phyloP scores from a whole-genome alignment of 2,329 filamentous ascomycete species.

The Fusarium tuaranense region DNA sequence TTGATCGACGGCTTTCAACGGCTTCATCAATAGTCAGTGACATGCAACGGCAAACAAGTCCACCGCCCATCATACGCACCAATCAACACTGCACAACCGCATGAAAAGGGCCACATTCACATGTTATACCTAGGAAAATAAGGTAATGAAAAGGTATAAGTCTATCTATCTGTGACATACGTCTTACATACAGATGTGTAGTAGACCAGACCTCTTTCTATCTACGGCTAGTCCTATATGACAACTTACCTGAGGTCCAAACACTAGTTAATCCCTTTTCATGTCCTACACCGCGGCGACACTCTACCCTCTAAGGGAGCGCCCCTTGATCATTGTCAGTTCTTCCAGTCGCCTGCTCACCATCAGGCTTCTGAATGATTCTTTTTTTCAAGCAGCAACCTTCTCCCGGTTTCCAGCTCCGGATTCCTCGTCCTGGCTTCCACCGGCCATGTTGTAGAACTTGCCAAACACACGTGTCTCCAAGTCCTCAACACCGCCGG shows the following conservation, averaged over 20 bases:
- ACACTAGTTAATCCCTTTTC: not conserved
- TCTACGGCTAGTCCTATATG: not conserved
- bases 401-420: conserved; percentile 12
- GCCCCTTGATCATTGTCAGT: not conserved
- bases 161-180: not conserved
- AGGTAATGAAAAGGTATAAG: not conserved
- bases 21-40: not conserved
- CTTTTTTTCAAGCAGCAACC: not conserved
- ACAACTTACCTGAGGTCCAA: not conserved
- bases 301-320: not conserved
- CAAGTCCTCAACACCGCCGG: conserved; percentile 39
- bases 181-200: not conserved
- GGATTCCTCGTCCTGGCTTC: conserved; percentile 36
- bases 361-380: not conserved
- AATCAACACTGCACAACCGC: not conserved
- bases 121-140: not conserved
- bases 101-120: not conserved
- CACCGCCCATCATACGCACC: not conserved
- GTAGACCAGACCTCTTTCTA: not conserved
- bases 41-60: not conserved
- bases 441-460: conserved; percentile 43
- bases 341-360: conserved; percentile 1
- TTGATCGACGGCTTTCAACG: not conserved
- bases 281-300: not conserved
- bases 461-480: conserved; percentile 50